Evolutionary conservation across 1,139 yeast genomes (phyloP).

Genomic region (Chernovozyma sophiae-reginae): DNA sequence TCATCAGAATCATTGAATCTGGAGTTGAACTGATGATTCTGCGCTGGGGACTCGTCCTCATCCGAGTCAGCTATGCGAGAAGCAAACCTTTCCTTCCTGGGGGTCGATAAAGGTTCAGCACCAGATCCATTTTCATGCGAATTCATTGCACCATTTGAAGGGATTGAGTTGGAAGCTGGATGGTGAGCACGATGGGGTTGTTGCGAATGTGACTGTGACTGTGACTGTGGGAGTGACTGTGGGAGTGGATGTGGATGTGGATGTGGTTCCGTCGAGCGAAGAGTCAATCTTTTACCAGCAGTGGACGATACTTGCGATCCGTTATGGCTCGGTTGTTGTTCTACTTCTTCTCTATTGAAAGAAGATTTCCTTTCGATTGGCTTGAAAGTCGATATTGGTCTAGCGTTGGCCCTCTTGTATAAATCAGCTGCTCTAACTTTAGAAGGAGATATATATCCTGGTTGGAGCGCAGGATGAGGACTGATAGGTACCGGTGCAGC

Average conservation of each 20-base stretch:
- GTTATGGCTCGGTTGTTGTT: not conserved
- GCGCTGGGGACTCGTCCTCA: constrained; percentile 30
- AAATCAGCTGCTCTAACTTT: constrained; percentile 45
- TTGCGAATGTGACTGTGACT: not conserved
- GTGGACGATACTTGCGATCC: too few species aligned
- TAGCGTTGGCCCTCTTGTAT: constrained; percentile 45
- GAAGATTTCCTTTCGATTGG: constrained; percentile 49
- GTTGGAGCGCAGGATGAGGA: constrained; percentile 40
- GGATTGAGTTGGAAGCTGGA: too few species aligned
- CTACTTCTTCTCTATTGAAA: constrained; percentile 37
- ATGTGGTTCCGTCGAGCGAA: not conserved
- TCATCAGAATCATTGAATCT: constrained; percentile 23
- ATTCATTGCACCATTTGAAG: too few species aligned
- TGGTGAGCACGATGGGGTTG: constrained; percentile 2
- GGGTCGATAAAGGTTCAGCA: too few species aligned
- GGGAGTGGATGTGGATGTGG: not conserved
- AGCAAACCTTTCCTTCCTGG: too few species aligned
- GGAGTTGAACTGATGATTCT: constrained; percentile 8
- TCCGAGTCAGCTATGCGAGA: constrained; percentile 50
- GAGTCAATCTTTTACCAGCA: constrained; percentile 3
- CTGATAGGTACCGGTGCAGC: constrained; percentile 44
- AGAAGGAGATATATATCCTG: constrained; percentile 40
- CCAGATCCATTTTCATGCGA: too few species aligned
- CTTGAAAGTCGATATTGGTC: constrained; percentile 39
- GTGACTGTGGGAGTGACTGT: not conserved